phyloP scores from a whole-genome alignment of 2,329 filamentous ascomycete genomes.

The Xylaria sp. region DNA sequence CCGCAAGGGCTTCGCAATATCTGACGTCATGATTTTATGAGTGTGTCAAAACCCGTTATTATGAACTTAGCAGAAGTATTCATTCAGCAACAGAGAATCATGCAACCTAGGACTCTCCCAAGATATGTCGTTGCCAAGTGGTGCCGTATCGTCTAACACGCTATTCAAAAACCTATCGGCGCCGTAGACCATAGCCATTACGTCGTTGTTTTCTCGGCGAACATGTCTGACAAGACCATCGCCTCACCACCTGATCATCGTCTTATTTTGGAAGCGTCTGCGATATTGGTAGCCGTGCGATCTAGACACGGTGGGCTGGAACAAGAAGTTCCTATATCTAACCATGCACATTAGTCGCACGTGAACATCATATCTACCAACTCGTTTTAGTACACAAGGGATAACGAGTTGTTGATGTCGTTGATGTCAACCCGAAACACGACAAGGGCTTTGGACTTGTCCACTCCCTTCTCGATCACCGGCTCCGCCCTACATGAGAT shows the following conservation, averaged over 20 bases:
- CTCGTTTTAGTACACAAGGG: slow-evolving; percentile 56
- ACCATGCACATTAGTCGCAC: slow-evolving; percentile 57
- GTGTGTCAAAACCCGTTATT: slow-evolving; percentile 32
- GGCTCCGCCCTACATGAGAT: slow-evolving; percentile 56
- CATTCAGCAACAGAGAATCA: slow-evolving; percentile 44
- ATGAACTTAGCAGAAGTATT: slow-evolving; percentile 49
- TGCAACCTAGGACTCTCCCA: slow-evolving; percentile 44
- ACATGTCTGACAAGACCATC: slow-evolving; percentile 40
- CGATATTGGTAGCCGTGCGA: slow-evolving; percentile 53
- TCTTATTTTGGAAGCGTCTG: slow-evolving; percentile 55
- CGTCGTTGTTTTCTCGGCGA: slow-evolving; percentile 43
- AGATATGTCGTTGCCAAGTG: slow-evolving; percentile 44
- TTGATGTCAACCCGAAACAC: slow-evolving; percentile 66
- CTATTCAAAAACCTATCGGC: slow-evolving; percentile 47
- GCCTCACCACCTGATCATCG: slow-evolving; percentile 59
- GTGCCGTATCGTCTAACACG: slow-evolving; percentile 44
- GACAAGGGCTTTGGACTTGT: slow-evolving; percentile 55
- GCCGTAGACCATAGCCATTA: slow-evolving; percentile 46
- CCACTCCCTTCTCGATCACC: slow-evolving; percentile 48
- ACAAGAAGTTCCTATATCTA: slow-evolving; percentile 61
- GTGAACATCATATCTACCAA: slow-evolving; percentile 55
- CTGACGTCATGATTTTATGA: slow-evolving; percentile 34
- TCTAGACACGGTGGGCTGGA: slow-evolving; percentile 63
- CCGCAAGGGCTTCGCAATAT: slow-evolving; percentile 31
- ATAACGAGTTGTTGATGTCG: slow-evolving; percentile 63